phyloP scores from a whole-genome alignment of 2,329 filamentous ascomycete genomes.

The Sarocladium oryzae region DNA sequence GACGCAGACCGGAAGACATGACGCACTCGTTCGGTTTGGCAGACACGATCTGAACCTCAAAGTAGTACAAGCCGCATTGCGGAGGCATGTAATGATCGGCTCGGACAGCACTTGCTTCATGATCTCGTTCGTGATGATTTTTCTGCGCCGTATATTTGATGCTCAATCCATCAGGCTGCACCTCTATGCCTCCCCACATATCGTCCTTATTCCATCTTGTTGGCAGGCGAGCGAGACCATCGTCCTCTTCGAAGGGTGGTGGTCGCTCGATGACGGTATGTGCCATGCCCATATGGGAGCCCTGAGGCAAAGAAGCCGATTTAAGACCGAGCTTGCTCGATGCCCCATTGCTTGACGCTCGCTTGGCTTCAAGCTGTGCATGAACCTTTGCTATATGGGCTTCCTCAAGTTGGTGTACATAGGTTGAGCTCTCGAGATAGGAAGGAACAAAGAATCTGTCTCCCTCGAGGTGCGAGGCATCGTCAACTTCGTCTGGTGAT shows the following conservation, averaged over 20 bases:
- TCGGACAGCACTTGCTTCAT: slow-evolving; percentile 77
- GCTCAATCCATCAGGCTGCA: slow-evolving; percentile 67
- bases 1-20: neutral
- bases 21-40: slow-evolving; percentile 51
- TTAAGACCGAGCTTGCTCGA: slow-evolving; percentile 27
- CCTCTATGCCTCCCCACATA: slow-evolving; percentile 65
- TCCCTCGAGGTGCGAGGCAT: slow-evolving; percentile 14
- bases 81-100: slow-evolving; percentile 81
- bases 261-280: slow-evolving; percentile 79
- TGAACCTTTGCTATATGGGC: slow-evolving; percentile 55
- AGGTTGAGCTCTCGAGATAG: slow-evolving; percentile 72
- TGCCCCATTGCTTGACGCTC: neutral
- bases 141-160: slow-evolving; percentile 52
- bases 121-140: slow-evolving; percentile 44
- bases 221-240: slow-evolving; percentile 60
- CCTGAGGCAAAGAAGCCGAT: slow-evolving; percentile 38
- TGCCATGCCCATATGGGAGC: slow-evolving; percentile 66
- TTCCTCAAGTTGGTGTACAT: slow-evolving; percentile 69
- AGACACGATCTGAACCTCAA: slow-evolving; percentile 56
- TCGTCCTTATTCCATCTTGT: slow-evolving; percentile 77
- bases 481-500: slow-evolving; percentile 19
- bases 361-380: slow-evolving; percentile 17
- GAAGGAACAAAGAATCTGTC: slow-evolving; percentile 71
- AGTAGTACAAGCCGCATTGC: slow-evolving; percentile 93
- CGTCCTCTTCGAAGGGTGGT: slow-evolving; percentile 53